phyloP scores from a whole-genome alignment of 257 asterid species.

The Phtheirospermum japonicum region DNA sequence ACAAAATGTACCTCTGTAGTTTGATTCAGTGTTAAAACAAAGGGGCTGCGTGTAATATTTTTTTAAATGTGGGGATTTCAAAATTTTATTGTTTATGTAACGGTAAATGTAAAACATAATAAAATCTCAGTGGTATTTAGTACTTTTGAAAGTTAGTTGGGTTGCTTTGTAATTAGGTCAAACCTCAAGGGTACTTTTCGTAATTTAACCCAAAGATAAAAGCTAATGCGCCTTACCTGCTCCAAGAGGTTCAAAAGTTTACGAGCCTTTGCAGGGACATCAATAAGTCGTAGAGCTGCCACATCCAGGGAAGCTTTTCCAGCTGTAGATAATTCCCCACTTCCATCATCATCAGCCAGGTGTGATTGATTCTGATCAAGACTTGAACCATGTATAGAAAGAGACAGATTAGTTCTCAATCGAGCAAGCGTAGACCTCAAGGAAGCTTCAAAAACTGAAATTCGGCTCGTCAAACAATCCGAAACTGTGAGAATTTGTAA shows the following conservation, averaged over 20 bases:
- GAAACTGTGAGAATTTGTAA: conserved; percentile 93
- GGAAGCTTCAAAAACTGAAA: conserved; percentile 95
- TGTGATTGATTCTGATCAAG: conserved; percentile 59
- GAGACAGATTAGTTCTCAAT: conserved; percentile 78
- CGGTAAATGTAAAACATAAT: too few relatives aligned
- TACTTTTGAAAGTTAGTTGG: background rate
- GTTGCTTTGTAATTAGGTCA: background rate
- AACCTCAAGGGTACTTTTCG: background rate
- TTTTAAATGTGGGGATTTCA: too few relatives aligned
- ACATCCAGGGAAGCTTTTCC: conserved; percentile 89
- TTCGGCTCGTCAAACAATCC: conserved; percentile 83
- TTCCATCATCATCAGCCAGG: conserved; percentile 52
- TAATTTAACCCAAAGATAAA: background rate
- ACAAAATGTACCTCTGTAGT: too few relatives aligned
- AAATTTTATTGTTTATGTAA: too few relatives aligned
- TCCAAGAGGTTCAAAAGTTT: conserved; percentile 82
- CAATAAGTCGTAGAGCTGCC: conserved; percentile 84
- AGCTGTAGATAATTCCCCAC: conserved; percentile 62
- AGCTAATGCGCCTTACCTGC: conserved; percentile 50
- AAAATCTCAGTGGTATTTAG: background rate
- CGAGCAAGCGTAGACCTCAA: conserved; percentile 91
- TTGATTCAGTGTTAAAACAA: too few relatives aligned
- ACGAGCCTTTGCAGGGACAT: conserved; percentile 86
- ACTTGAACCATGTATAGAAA: conserved; percentile 59
- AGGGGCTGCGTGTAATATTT: too few relatives aligned